A percentile compares a stretch with the other conserved stretches of the same genome.
phyloP scores from a whole-genome alignment of 2,329 filamentous ascomycete genomes.

The Leptographium radiaticola region DNA sequence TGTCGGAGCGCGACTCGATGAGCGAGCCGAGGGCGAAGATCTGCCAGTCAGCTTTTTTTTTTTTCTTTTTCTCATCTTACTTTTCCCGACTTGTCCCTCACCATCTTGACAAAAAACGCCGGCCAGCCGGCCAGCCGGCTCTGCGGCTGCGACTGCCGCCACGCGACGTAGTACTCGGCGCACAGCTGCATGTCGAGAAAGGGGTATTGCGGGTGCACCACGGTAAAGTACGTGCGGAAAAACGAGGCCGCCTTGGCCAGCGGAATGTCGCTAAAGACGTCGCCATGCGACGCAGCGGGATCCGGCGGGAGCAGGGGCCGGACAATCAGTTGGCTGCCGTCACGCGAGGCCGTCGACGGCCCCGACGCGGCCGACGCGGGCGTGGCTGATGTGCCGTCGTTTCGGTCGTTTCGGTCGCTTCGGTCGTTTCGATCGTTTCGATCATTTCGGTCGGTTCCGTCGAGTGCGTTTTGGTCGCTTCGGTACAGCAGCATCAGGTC shows the following conservation, averaged over 20 bases:
- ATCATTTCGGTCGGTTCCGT: too few relatives aligned
- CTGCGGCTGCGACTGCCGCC: background rate
- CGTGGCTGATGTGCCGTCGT: too few relatives aligned
- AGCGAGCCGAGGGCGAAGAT: constrained; percentile 5
- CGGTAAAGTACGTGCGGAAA: constrained; percentile 5
- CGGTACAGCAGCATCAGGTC: too few relatives aligned
- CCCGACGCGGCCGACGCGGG: too few relatives aligned
- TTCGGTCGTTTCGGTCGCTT: background rate
- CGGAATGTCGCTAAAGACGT: background rate
- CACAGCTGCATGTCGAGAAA: constrained; percentile 5
- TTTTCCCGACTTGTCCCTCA: background rate
- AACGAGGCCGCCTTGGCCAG: constrained; percentile 2
- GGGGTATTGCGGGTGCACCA: constrained; percentile 6
- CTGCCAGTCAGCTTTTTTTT: background rate
- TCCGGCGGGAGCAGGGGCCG: too few relatives aligned
- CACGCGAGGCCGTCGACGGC: too few relatives aligned
- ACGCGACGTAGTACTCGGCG: constrained; percentile 3
- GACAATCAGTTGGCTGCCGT: too few relatives aligned
- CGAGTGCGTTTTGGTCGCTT: too few relatives aligned
- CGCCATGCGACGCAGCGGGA: too few relatives aligned
- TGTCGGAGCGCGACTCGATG: constrained; percentile 3
- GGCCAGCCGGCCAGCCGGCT: constrained; percentile 3
- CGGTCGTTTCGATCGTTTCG: background rate
- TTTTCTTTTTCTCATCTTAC: background rate
- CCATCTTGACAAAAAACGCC: constrained; percentile 7